These are phyloP conservation scores for Metrosideros polymorpha DNA, from an alignment of 441 rosid genomes.

Conservation along the genomic window DNA sequence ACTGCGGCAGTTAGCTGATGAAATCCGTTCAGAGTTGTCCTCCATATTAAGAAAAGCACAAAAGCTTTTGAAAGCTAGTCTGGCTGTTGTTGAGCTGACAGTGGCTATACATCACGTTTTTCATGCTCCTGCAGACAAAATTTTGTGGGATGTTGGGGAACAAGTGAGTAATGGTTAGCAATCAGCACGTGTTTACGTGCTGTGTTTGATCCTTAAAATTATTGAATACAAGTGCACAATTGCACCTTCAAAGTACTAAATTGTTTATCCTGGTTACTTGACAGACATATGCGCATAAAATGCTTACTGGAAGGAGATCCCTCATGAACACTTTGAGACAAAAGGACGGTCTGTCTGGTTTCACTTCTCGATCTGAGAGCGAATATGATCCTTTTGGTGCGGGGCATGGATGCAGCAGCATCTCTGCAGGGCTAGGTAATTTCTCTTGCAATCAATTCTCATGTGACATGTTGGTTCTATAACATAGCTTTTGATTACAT, in stretches of 20 bases:
- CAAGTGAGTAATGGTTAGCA: constrained; percentile 35
- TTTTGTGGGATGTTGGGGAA: constrained; percentile 85
- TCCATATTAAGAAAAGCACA: constrained; percentile 37
- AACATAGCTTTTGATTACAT: neutral
- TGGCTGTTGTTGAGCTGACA: constrained; percentile 75
- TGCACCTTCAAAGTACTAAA: neutral
- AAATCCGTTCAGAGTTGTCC: constrained; percentile 52
- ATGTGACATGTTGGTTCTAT: neutral
- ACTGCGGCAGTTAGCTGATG: constrained; percentile 61
- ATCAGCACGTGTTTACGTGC: neutral
- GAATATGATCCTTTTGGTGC: constrained; percentile 84
- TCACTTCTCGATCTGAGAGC: constrained; percentile 55
- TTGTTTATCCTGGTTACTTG: constrained; percentile 6
- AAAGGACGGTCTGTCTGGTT: constrained; percentile 58
- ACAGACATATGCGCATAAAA: constrained; percentile 91
- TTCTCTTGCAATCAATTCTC: neutral
- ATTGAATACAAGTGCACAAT: neutral
- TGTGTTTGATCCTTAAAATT: neutral
- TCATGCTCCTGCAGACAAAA: constrained; percentile 77
- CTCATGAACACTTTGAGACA: constrained; percentile 48
- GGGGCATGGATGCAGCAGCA: constrained; percentile 86
- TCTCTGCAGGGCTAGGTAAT: constrained; percentile 93
- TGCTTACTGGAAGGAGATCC: constrained; percentile 75
- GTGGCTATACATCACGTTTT: constrained; percentile 81
- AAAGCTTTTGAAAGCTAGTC: constrained; percentile 49